These are phyloP conservation scores for Raphanus hybrid DNA, from an alignment of 441 rosid species.

Conservation along the genomic window DNA sequence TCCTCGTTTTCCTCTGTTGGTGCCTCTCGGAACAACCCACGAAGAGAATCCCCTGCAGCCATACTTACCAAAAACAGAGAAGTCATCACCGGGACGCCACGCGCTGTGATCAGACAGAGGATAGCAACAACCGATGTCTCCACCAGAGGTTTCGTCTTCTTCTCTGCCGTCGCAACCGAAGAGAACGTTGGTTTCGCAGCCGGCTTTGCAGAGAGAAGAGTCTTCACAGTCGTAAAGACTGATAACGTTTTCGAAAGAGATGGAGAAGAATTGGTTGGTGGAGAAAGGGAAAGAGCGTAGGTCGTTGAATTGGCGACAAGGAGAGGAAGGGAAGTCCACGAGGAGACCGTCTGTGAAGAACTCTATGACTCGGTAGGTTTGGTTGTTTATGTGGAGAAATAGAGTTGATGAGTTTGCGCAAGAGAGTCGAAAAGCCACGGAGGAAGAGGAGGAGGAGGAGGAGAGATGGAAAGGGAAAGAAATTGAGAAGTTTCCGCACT, in stretches of 20 bases:
- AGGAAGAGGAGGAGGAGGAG: constrained; percentile 52
- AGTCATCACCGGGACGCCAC: constrained; percentile 67
- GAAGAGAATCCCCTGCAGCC: constrained; percentile 90
- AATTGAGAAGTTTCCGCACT: constrained; percentile 62
- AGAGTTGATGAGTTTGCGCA: constrained; percentile 69
- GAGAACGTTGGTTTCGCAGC: constrained; percentile 67
- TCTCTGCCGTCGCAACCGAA: constrained; percentile 65
- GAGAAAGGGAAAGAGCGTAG: constrained; percentile 59
- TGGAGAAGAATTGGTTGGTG: constrained; percentile 52
- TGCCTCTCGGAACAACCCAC: constrained; percentile 73
- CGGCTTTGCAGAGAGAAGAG: constrained; percentile 73
- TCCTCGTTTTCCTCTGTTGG: constrained; percentile 65
- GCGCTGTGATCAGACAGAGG: constrained; percentile 75
- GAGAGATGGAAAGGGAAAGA: constrained; percentile 72
- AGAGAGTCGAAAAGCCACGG: constrained; percentile 58
- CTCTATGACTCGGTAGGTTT: constrained; percentile 56
- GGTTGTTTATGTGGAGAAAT: constrained; percentile 55
- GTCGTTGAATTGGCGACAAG: constrained; percentile 72
- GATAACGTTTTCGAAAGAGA: constrained; percentile 70
- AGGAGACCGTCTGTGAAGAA: constrained; percentile 76
- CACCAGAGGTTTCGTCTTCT: constrained; percentile 36
- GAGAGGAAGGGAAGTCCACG: constrained; percentile 67
- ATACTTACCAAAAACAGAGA: constrained; percentile 67
- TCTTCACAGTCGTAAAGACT: constrained; percentile 88
- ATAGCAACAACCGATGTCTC: constrained; percentile 78